Evolutionary conservation across 2,329 filamentous ascomycete species (phyloP).

Genomic region (Botrytis galanthina): DNA sequence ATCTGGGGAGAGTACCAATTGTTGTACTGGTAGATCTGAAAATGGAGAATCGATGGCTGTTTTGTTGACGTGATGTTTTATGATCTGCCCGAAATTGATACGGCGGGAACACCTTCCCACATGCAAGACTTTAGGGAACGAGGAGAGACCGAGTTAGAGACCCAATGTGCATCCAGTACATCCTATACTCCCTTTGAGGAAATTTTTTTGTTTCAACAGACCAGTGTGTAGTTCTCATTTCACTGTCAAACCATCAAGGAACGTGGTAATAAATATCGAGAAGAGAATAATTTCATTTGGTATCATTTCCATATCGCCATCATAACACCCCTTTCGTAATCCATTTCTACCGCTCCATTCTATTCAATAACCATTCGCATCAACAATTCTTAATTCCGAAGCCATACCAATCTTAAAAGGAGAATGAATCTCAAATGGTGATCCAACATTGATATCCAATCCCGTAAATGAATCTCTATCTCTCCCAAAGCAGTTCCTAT

Average conservation of each 20-base stretch:
- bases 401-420: constrained; percentile 13
- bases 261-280: background rate
- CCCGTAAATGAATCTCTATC: background rate
- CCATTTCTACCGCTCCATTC: background rate
- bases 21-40: background rate
- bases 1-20: background rate
- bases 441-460: background rate
- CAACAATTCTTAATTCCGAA: constrained; percentile 11
- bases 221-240: background rate
- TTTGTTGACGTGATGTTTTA: background rate
- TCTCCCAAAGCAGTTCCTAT: background rate
- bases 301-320: constrained; percentile 7
- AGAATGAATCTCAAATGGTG: constrained; percentile 13
- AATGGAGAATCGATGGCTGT: background rate
- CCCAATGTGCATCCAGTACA: background rate
- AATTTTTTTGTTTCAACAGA: background rate
- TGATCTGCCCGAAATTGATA: background rate
- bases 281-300: background rate
- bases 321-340: background rate
- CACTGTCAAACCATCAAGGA: background rate
- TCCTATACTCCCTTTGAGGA: background rate
- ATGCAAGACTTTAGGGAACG: background rate
- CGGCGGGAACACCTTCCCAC: background rate
- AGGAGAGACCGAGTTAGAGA: background rate
- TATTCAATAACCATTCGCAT: background rate